A percentile compares a stretch with the other conserved stretches of the same genome.
Evolutionary conservation across 768 basidiomycete species (phyloP).

Genomic region (Steccherinum ochraceum): DNA sequence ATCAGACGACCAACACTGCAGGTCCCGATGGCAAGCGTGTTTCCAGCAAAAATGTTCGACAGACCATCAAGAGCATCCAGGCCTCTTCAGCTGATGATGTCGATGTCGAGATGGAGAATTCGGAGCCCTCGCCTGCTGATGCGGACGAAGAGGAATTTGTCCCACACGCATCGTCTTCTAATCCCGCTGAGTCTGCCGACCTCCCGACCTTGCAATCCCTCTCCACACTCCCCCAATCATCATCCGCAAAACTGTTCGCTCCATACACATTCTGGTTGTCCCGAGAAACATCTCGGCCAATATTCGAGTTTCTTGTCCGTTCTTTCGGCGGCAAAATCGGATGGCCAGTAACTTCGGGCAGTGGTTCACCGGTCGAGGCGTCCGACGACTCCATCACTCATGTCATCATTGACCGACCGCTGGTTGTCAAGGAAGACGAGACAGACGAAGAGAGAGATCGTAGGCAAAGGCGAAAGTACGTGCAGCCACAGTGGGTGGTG

Average conservation of each 20-base stretch:
- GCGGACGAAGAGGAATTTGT: conserved; percentile 61
- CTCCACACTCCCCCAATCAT: conserved; percentile 49
- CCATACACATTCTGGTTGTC: conserved; percentile 92
- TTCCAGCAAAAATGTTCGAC: conserved; percentile 54
- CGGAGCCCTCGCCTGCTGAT: conserved; percentile 20
- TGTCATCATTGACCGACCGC: conserved; percentile 88
- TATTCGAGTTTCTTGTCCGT: conserved; percentile 92
- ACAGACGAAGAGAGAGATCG: conserved; percentile 54
- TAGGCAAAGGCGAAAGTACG: conserved; percentile 68
- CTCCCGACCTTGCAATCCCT: conserved; percentile 69
- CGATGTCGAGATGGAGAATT: conserved; percentile 32
- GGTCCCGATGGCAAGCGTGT: conserved; percentile 37
- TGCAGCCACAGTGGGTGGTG: conserved; percentile 97
- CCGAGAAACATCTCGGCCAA: conserved; percentile 82
- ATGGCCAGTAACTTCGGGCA: conserved; percentile 78
- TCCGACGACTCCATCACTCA: conserved; percentile 85
- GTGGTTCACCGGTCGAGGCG: conserved; percentile 76
- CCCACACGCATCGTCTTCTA: conserved; percentile 46
- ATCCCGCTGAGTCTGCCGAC: conserved; percentile 34
- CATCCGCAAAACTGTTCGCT: conserved; percentile 63
- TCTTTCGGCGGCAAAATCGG: conserved; percentile 90
- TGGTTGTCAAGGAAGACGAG: conserved; percentile 41
- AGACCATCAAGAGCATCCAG: conserved; percentile 53
- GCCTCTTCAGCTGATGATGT: conserved; percentile 19
- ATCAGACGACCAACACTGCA: conserved; percentile 25